Evolutionary conservation across 495 filamentous ascomycete genomes (phyloP), one percentile per base, ranked within the genome.

Genomic region (Delitschia confertaspora): DNA sequence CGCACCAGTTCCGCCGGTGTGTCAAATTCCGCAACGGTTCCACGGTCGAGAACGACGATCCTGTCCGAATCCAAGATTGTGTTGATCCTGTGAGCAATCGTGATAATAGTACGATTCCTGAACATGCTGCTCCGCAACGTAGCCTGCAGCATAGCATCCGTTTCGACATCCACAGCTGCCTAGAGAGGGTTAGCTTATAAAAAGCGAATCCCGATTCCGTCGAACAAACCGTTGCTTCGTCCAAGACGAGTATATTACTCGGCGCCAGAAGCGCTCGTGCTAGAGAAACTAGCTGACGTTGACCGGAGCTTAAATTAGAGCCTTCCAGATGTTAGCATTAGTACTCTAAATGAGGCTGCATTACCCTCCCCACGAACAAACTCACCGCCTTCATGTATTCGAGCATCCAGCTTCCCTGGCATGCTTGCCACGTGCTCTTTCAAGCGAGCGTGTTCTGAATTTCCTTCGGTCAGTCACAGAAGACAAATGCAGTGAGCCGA

Each of bases 71-170:
- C 88, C 14, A 95, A 75, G 60, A 96, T 94, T 14, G 88, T 96
- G 66, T 95, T 94, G 65, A 99, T 93, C 31, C 91, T 78, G 63
- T 98, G 91, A 35, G 91, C 91, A 57, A 98, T 94, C 0, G 93
- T 96, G 57, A 99, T 87, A 62, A 99, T 96, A 13, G 93, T 99
- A 14, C 88, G 76, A 58, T 95, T 83, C 38, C 75, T 69, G 71
- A 95, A 94, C 37, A 79, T 64, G 16, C 70, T 67, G 17, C 72
- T 73, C 21, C 79, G 69, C 26, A 84, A 60, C 30, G 78, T 82
- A 19, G 65, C 62, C 58, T 84, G 80, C 45, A 95, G 74, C 67
- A 94, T 68, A 26, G 87, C 82, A 62, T 94, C 88, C 0, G 88
- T 95, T 71, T 93, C 83, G 35, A 94, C 81, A 62, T 99, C 91